Evolutionary conservation across 2,329 filamentous ascomycete species (phyloP).

Genomic region (Ophiosphaerella narmari): DNA sequence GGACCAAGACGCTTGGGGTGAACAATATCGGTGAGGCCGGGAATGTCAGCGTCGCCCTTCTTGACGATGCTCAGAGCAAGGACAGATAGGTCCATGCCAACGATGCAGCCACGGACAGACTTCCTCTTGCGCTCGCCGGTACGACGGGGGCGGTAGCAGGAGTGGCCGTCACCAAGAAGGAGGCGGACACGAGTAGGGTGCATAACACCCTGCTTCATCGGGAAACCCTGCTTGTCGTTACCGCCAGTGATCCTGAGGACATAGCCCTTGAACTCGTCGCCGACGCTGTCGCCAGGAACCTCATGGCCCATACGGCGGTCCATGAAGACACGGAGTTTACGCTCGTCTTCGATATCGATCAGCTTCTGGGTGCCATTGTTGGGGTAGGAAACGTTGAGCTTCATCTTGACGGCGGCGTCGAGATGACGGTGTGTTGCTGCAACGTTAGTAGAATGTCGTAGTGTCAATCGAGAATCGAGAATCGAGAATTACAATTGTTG

Average conservation of each 20-base stretch:
- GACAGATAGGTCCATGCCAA: slow-evolving; percentile 92
- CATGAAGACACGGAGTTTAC: slow-evolving; percentile 98
- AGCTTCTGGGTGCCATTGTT: slow-evolving; percentile 99
- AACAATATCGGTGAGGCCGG: slow-evolving; percentile 95
- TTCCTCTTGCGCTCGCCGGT: slow-evolving; percentile 99
- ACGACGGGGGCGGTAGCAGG: slow-evolving; percentile 98
- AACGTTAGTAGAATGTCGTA: slow-evolving; percentile 44
- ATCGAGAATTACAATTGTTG: slow-evolving; percentile 16
- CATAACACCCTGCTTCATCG: slow-evolving; percentile 99
- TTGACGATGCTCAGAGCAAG: slow-evolving; percentile 95
- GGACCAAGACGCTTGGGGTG: slow-evolving; percentile 99
- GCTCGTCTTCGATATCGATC: slow-evolving; percentile 98
- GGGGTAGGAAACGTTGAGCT: slow-evolving; percentile 85
- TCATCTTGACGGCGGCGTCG: slow-evolving; percentile 62
- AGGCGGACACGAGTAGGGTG: slow-evolving; percentile 98
- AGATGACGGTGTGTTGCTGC: slow-evolving; percentile 39
- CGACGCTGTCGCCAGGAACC: slow-evolving; percentile 90
- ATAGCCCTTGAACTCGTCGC: slow-evolving; percentile 99
- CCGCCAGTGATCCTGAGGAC: slow-evolving; percentile 99
- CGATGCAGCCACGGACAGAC: slow-evolving; percentile 98
- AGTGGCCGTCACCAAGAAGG: slow-evolving; percentile 94
- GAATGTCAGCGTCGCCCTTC: slow-evolving; percentile 93
- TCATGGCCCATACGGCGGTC: slow-evolving; percentile 96
- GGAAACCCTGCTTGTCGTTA: slow-evolving; percentile 99
- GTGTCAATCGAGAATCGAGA: slow-evolving; percentile 11